Conservation (phyloP, 768 basidiomycete genomes). For the Porpolomopsis calyptriformis region DNA sequence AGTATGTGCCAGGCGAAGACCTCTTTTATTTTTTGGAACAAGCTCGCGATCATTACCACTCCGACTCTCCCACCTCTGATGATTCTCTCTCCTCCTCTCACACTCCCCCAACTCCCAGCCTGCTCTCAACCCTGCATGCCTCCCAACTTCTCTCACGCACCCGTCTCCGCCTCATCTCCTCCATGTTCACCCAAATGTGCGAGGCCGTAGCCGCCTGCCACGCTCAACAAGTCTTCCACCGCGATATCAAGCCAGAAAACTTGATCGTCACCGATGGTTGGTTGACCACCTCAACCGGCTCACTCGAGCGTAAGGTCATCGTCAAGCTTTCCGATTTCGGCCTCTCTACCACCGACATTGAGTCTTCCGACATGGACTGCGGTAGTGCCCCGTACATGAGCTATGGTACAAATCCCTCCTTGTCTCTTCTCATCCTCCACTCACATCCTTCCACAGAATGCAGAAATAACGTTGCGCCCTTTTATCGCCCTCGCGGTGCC, state of each 20-base stretch:
- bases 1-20: conserved; percentile 95
- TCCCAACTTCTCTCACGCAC: conserved; percentile 76
- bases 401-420: conserved; percentile 55
- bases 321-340: conserved; percentile 98
- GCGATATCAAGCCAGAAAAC: conserved; percentile 99
- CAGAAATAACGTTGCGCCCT: conserved; percentile 92
- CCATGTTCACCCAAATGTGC: conserved; percentile 99
- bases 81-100: conserved; percentile 36
- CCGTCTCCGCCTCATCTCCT: conserved; percentile 84
- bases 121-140: conserved; percentile 75
- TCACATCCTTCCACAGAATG: conserved; percentile 53
- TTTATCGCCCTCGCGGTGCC: conserved; percentile 87
- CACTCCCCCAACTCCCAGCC: conserved; percentile 88
- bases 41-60: conserved; percentile 76
- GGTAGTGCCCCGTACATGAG: conserved; percentile 99
- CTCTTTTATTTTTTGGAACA: conserved; percentile 98
- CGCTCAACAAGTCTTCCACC: conserved; percentile 80
- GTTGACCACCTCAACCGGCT: conserved; percentile 40
- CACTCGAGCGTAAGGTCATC: conserved; percentile 73
- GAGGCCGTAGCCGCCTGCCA: conserved; percentile 95
- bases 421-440: background rate
- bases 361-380: conserved; percentile 95
- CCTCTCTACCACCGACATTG: conserved; percentile 77
- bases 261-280: conserved; percentile 88
- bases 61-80: conserved; percentile 32